Percentiles rank a stretch among this genome's conserved stretches.
phyloP scores from a whole-genome alignment of 345 rosid genomes.

The Mangifera indica region DNA sequence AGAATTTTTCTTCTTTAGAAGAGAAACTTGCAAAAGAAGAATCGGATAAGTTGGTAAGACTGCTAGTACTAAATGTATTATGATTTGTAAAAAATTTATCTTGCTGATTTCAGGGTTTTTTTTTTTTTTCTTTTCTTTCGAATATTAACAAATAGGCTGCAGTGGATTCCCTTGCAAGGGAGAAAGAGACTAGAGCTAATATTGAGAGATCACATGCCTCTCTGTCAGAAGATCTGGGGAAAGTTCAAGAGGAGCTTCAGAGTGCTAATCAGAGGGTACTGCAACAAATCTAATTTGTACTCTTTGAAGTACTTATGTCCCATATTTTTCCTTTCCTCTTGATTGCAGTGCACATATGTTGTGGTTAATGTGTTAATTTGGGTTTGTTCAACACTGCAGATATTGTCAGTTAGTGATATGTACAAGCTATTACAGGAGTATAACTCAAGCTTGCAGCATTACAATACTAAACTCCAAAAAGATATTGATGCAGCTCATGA shows the following conservation, averaged over 20 bases:
- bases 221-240: slow-evolving; percentile 75
- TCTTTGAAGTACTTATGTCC: not conserved
- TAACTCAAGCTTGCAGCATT: slow-evolving; percentile 89
- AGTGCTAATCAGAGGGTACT: slow-evolving; percentile 92
- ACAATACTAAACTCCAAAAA: slow-evolving; percentile 90
- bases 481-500: slow-evolving; percentile 86
- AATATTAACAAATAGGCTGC: slow-evolving; percentile 51
- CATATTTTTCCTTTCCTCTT: not conserved
- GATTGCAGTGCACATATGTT: slow-evolving; percentile 5
- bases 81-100: slow-evolving; percentile 3
- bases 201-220: slow-evolving; percentile 71
- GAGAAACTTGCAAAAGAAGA: slow-evolving; percentile 81
- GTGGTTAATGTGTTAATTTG: not conserved
- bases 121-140: slow-evolving; percentile 16
- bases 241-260: slow-evolving; percentile 82
- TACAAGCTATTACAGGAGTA: slow-evolving; percentile 93
- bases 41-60: slow-evolving; percentile 76
- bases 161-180: slow-evolving; percentile 68
- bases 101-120: not conserved
- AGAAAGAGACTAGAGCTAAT: slow-evolving; percentile 68
- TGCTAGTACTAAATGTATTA: not conserved
- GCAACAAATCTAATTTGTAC: slow-evolving; percentile 16
- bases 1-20: slow-evolving; percentile 68
- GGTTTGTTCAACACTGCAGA: slow-evolving; percentile 45
- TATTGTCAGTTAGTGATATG: slow-evolving; percentile 89